Base-by-base conservation (phyloP, 106 monocot genomes). In the Acorus gramineus region DNA sequence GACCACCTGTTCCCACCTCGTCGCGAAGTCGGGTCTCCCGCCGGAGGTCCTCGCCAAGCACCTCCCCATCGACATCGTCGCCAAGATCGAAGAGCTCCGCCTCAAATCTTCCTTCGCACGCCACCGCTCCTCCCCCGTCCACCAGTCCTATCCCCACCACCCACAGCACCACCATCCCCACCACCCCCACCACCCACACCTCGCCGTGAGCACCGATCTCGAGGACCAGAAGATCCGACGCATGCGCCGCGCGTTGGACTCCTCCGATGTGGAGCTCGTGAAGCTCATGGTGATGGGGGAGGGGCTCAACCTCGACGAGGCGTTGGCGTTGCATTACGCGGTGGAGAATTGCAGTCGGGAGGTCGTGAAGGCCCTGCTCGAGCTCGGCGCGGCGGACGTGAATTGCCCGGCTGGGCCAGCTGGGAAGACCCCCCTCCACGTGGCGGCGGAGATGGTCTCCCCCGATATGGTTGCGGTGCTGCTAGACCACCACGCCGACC, bases 201-300 rank as follows among this genome's bases (percentile, higher is more conserved):
- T 75, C 12, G 11, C 69, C 10, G 45, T 28, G 28, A 28, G 28
- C 28, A 28, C 75, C 2, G 84, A 82, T 56, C 50, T 74, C 14
- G 92, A 87, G 55, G 84, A 89, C 72, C 85, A 86, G 74, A 84
- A 89, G 73, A 94, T 94, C 83, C 82, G 80, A 6, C 82, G 96
- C 11, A 96, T 96, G 96, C 87, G 96, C 46, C 91, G 87, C 8
- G 93, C 93, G 0, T 79, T 93, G 45, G 93, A 89, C 75, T 89
- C 89, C 5, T 89, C 93, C 11, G 93, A 93, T 68, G 85, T 93
- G 7, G 93, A 93, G 75, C 81, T 93, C 58, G 86, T 93, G 42
- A 93, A 93, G 80, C 81, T 93, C 42, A 93, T 93, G 93, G 93
- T 89, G 62, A 89, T 93, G 89, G 93, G 93, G 6, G 93, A 93